Conservation (phyloP, 2,329 filamentous ascomycete genomes). For the Trichoderma lentiforme region DNA sequence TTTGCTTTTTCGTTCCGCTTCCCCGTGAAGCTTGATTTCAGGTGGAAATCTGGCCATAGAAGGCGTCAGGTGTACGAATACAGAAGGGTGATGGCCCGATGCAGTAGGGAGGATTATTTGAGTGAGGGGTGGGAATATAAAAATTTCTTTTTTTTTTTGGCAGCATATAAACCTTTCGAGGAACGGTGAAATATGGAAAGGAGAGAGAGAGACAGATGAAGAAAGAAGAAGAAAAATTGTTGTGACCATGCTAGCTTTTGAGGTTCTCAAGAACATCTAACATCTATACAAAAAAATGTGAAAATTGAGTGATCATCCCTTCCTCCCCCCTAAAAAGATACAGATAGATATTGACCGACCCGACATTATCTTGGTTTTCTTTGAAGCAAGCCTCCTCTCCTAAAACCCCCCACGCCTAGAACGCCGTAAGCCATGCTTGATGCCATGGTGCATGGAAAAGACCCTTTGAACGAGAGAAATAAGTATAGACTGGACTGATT, state of each 20-base stretch:
- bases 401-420: slow-evolving; percentile 29
- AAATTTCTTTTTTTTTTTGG: background rate
- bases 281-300: slow-evolving; percentile 10
- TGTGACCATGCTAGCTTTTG: slow-evolving; percentile 13
- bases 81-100: slow-evolving; percentile 24
- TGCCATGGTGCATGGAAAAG: slow-evolving; percentile 2
- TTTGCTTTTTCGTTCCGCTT: background rate
- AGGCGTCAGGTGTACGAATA: slow-evolving; percentile 24
- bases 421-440: slow-evolving; percentile 29
- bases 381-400: slow-evolving; percentile 24
- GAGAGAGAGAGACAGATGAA: background rate
- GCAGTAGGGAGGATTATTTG: slow-evolving; percentile 22
- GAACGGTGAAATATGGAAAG: slow-evolving; percentile 20
- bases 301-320: background rate
- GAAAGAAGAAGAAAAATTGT: background rate
- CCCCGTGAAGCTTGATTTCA: background rate
- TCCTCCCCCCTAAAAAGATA: background rate
- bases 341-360: background rate
- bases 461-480: background rate
- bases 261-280: slow-evolving; percentile 4
- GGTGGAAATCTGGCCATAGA: slow-evolving; percentile 2
- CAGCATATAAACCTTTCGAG: background rate
- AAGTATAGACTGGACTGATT: background rate
- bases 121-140: background rate
- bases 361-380: slow-evolving; percentile 20